Conservation (phyloP, 2,329 filamentous ascomycete genomes). For the Pyrenophora graminea region DNA sequence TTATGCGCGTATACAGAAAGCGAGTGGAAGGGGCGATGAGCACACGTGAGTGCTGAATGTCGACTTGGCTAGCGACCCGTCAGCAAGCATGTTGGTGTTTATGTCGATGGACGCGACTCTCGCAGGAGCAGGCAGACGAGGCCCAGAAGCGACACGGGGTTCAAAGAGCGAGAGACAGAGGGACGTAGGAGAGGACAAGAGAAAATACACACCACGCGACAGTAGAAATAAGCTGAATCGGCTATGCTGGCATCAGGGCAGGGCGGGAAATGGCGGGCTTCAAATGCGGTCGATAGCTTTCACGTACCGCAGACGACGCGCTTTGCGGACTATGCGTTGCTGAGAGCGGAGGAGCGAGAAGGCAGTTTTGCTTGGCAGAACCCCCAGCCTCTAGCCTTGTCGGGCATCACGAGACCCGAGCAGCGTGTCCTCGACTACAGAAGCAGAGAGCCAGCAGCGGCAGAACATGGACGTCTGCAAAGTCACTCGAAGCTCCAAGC, state of each 20-base stretch:
- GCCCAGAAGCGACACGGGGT: slow-evolving; percentile 15
- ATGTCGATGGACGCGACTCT: slow-evolving; percentile 34
- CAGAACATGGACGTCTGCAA: slow-evolving; percentile 5
- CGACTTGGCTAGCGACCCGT: slow-evolving; percentile 30
- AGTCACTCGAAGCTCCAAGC: background rate
- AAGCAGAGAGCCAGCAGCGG: slow-evolving; percentile 10
- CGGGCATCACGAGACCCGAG: slow-evolving; percentile 18
- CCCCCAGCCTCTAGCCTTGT: slow-evolving; percentile 18
- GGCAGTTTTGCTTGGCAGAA: slow-evolving; percentile 12
- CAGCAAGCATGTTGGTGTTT: slow-evolving; percentile 39
- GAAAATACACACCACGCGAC: slow-evolving; percentile 31
- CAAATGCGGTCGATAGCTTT: slow-evolving; percentile 36
- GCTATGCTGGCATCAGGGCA: slow-evolving; percentile 35
- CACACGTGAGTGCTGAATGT: slow-evolving; percentile 33
- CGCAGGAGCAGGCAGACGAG: slow-evolving; percentile 9
- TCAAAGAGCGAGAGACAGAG: slow-evolving; percentile 21
- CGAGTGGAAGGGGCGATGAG: slow-evolving; percentile 14
- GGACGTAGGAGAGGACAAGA: background rate
- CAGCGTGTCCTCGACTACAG: slow-evolving; percentile 18
- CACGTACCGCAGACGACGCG: slow-evolving; percentile 38
- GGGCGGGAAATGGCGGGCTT: slow-evolving; percentile 28
- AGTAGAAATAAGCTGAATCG: slow-evolving; percentile 28
- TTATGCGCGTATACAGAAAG: slow-evolving; percentile 12
- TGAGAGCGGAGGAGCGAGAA: slow-evolving; percentile 26
- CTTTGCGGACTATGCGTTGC: slow-evolving; percentile 43